These are phyloP conservation scores for Pulveroboletus frians DNA, from an alignment of 768 basidiomycete genomes.

Conservation along the genomic window DNA sequence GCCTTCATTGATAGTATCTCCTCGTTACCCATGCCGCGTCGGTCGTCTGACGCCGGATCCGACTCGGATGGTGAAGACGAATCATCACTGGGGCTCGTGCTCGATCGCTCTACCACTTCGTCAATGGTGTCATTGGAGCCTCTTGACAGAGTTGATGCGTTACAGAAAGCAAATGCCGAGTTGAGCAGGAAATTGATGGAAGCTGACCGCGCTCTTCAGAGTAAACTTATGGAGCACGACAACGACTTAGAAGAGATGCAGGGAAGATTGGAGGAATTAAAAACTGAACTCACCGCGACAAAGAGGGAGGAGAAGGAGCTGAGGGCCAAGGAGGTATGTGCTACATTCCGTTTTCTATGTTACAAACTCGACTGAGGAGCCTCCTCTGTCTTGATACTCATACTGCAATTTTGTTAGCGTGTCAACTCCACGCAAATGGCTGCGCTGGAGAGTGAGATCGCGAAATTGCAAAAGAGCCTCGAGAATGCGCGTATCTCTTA, in stretches of 20 bases:
- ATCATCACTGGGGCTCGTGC: slow-evolving; percentile 50
- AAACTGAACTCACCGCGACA: slow-evolving; percentile 68
- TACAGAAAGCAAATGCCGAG: slow-evolving; percentile 71
- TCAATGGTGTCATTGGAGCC: slow-evolving; percentile 71
- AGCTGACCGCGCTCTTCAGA: slow-evolving; percentile 61
- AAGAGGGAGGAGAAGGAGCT: slow-evolving; percentile 94
- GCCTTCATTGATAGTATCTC: slow-evolving; percentile 45
- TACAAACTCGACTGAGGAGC: not conserved
- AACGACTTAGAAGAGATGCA: slow-evolving; percentile 80
- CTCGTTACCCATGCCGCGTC: slow-evolving; percentile 55
- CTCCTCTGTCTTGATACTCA: not conserved
- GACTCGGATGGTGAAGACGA: slow-evolving; percentile 49
- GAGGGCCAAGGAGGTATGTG: slow-evolving; percentile 72
- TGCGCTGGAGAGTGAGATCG: slow-evolving; percentile 72
- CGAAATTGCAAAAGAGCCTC: slow-evolving; percentile 66
- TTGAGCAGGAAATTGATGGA: slow-evolving; percentile 72
- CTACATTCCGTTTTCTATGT: slow-evolving; percentile 1
- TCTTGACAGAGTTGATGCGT: slow-evolving; percentile 64
- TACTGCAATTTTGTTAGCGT: slow-evolving; percentile 38
- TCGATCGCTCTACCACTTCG: slow-evolving; percentile 51
- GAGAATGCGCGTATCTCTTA: slow-evolving; percentile 72
- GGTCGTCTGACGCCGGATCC: slow-evolving; percentile 38
- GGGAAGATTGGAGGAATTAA: slow-evolving; percentile 67
- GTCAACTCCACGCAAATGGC: slow-evolving; percentile 61
- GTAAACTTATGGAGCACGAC: slow-evolving; percentile 72